Evolutionary conservation across 2,329 filamentous ascomycete species (phyloP), one percentile per base, ranked within the genome.

Genomic region (Calonectria pseudoreteaudii): DNA sequence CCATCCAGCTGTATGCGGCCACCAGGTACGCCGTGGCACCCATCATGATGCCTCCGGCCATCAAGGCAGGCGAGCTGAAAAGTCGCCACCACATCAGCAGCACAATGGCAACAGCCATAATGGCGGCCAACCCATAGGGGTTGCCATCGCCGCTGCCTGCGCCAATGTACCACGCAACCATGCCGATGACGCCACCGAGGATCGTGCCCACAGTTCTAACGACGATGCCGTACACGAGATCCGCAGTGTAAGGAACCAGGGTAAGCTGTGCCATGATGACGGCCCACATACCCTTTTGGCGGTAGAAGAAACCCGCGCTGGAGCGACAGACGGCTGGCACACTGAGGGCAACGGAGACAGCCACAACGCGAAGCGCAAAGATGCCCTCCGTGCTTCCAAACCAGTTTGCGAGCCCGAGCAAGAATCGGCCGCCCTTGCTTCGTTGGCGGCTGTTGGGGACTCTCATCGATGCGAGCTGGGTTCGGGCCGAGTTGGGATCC

Each of bases 81-180:
- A 78, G 60, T 16, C 76, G 71, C 76, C 76, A 78, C 76, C 76
- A 78, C 76, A 78, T 78, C 65, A 78, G 70, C 11, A 72, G 30
- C 0, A 78, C 36, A 18, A 78, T 74, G 14, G 68, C 70, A 2
- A 78, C 49, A 8, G 74, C 76, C 68, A 78, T 70, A 28, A 78
- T 77, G 14, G 76, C 76, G 28, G 76, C 72, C 7, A 74, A 23
- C 14, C 76, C 76, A 18, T 77, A 78, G 1, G 73, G 66, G 13
- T 71, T 78, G 14, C 76, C 76, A 1, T 60, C 47, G 0, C 76
- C 76, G 3, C 53, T 38, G 28, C 71, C 71, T n/a, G 71, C 71
- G 16, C 71, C 71, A 20, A 73, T 70, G 53, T 73, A 73, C 71
- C 71, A 73, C 3, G 67, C 66, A 16, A 53, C 60, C 71, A 73